These are phyloP conservation scores for Brassica carinata DNA, from an alignment of 345 rosid species.

Conservation along the genomic window DNA sequence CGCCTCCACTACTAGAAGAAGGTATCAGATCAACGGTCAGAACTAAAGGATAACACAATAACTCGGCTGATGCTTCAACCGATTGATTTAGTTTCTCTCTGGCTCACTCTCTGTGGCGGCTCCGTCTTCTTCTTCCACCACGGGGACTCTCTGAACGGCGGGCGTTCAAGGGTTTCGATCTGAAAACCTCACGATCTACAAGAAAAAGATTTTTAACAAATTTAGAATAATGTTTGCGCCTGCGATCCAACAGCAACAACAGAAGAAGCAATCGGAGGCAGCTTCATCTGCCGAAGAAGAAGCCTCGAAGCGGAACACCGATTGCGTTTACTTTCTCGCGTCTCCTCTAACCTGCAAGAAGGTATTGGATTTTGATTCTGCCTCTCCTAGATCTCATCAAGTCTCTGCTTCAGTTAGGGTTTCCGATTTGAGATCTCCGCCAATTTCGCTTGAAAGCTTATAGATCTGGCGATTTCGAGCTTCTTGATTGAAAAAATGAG, in stretches of 20 bases:
- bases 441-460: background rate
- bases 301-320: conserved; percentile 86
- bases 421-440: conserved; percentile 37
- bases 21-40: no score
- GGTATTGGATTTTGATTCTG: conserved; percentile 43
- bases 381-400: background rate
- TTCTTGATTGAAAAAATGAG: background rate
- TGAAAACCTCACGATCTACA: conserved; percentile 27
- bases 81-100: no score
- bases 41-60: no score
- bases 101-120: conserved; percentile 43
- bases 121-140: conserved; percentile 21
- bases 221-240: conserved; percentile 56
- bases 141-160: conserved; percentile 4
- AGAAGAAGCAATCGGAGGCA: conserved; percentile 34
- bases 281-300: conserved; percentile 53
- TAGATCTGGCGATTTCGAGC: conserved; percentile 27
- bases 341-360: conserved; percentile 98
- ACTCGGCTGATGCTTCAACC: no score
- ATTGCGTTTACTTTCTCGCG: conserved; percentile 75
- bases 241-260: conserved; percentile 43
- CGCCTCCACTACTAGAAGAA: no score
- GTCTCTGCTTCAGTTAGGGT: conserved; percentile 39
- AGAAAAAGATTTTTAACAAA: background rate
- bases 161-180: conserved; percentile 30